Evolutionary conservation across 768 basidiomycete genomes (phyloP), one percentile per base, ranked within the genome.

Genomic region (Tephrocybe sp.): DNA sequence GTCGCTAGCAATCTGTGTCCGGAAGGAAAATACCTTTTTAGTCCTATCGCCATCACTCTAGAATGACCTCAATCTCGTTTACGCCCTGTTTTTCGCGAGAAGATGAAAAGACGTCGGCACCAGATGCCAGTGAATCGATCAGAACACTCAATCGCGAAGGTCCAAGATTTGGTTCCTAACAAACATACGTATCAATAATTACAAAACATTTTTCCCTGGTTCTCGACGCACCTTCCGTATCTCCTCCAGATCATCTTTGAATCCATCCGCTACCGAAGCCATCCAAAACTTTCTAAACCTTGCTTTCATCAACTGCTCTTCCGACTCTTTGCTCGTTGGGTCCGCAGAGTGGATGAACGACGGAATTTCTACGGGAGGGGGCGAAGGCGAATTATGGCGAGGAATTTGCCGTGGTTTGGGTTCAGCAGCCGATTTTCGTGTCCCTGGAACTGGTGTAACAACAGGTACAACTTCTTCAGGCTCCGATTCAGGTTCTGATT

Each of bases 221-320:
- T n/a, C n/a, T 10, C 45, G 32, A 66, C 77, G 33, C 46, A 88
- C 91, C 77, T 91, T 89, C 26, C 86, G 82, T 60, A 93, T 85
- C 60, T 84, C 78, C 59, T 91, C 89, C n/a, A 93, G 72, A 65
- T 93, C 92, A 40, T 88, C 85, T 55, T 80, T 81, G 68, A 93
- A 94, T 10, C 82, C 90, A 63, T 92, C 88, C 1, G 84, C 88
- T 6, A 93, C 78, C 0, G 86, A 82, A 2, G 81, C 70, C 90
- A 93, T 91, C 91, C 91, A 93, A 62, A 93, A 93, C 65, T 85
- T 85, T 49, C 85, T 73, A 65, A 93, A 93, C 38, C 75, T 80
- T 28, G 81, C 81, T 60, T 83, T 85, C 62, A 92, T 64, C 7
- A 65, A 62, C 38, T 77, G 69, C 53, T 91, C 86, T 25, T 55